Conservation (phyloP, 164 flowering plant species). For the Nymphaea thermarum region DNA sequence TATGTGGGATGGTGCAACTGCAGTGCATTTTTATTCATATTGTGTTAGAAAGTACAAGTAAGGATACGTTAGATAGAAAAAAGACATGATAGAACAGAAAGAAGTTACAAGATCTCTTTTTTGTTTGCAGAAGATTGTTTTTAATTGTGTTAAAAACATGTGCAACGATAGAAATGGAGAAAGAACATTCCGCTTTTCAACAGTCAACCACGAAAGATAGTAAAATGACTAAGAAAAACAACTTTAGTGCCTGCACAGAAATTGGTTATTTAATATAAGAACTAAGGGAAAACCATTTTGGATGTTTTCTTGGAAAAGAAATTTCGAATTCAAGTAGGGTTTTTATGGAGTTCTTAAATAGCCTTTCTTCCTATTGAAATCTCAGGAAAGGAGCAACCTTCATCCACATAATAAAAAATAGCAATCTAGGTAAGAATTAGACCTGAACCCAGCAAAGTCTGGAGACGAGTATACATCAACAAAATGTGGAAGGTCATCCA, state of each 20-base stretch:
- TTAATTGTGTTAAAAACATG: neutral
- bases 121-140: too few relatives aligned
- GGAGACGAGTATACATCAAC: slow-evolving; percentile 23
- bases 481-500: slow-evolving; percentile 33
- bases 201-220: neutral
- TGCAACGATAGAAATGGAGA: neutral
- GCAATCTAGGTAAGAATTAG: neutral
- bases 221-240: too few relatives aligned
- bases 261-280: too few relatives aligned
- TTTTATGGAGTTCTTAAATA: neutral
- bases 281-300: too few relatives aligned
- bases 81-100: too few relatives aligned
- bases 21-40: neutral
- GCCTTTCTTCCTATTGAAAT: neutral
- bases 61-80: neutral
- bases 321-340: neutral
- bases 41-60: neutral
- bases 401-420: neutral
- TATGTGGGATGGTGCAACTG: slow-evolving; percentile 43
- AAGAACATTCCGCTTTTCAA: neutral
- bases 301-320: neutral
- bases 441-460: slow-evolving; percentile 45
- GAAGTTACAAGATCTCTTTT: too few relatives aligned
- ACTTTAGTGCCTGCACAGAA: too few relatives aligned
- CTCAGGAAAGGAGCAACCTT: neutral